Percentiles rank a stretch among this genome's conserved stretches.
phyloP scores from a whole-genome alignment of 2,329 filamentous ascomycete species.

The Apiospora pterosperma region DNA sequence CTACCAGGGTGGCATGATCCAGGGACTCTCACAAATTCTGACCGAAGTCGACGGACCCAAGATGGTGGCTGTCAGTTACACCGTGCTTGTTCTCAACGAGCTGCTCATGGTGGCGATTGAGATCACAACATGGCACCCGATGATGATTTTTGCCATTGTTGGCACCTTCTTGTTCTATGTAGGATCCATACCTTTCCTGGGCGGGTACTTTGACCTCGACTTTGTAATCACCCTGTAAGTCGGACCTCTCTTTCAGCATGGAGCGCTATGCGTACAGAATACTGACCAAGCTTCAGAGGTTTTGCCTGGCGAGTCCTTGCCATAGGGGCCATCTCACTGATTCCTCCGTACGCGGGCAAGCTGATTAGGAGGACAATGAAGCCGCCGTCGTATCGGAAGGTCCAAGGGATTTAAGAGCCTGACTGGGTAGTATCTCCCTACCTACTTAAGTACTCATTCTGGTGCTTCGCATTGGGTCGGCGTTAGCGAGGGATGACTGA shows the following conservation, averaged over 20 bases:
- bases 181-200: slow-evolving; percentile 80
- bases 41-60: slow-evolving; percentile 68
- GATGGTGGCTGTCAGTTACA: slow-evolving; percentile 91
- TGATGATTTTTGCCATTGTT: slow-evolving; percentile 82
- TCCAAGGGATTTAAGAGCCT: slow-evolving; percentile 60
- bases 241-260: neutral
- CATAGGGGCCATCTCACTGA: slow-evolving; percentile 74
- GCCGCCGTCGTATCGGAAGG: slow-evolving; percentile 93
- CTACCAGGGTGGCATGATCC: slow-evolving; percentile 93
- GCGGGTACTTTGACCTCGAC: slow-evolving; percentile 81
- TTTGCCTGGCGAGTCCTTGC: slow-evolving; percentile 87
- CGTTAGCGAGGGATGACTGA: neutral
- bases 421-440: slow-evolving; percentile 2
- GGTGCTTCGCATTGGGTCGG: slow-evolving; percentile 5
- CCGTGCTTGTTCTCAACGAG: slow-evolving; percentile 89
- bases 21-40: slow-evolving; percentile 87
- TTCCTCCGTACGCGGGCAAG: slow-evolving; percentile 87
- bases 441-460: neutral
- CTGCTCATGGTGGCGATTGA: slow-evolving; percentile 96
- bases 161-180: slow-evolving; percentile 81
- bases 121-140: slow-evolving; percentile 93
- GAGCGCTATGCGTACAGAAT: neutral
- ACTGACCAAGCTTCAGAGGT: slow-evolving; percentile 46
- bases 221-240: slow-evolving; percentile 71
- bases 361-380: slow-evolving; percentile 79